Evolutionary conservation across 257 asterid genomes (phyloP).

Genomic region (Asclepias syriaca): DNA sequence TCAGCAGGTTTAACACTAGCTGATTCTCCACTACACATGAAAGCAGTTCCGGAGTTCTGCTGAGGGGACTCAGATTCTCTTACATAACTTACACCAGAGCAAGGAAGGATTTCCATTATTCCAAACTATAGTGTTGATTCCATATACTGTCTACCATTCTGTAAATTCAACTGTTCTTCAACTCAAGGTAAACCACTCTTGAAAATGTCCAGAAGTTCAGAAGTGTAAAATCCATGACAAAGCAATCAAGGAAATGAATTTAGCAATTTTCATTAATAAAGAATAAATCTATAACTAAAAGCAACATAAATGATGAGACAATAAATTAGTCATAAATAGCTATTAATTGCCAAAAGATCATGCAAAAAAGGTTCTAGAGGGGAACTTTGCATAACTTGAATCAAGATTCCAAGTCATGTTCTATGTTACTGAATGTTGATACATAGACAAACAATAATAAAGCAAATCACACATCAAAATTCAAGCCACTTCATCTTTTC

Average conservation of each 20-base stretch:
- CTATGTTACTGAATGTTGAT: not conserved
- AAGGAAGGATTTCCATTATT: conserved; percentile 68
- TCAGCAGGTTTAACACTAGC: conserved; percentile 35
- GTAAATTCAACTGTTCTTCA: conserved; percentile 18
- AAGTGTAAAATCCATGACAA: conserved; percentile 4
- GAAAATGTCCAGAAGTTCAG: conserved; percentile 12
- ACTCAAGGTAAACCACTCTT: conserved; percentile 2
- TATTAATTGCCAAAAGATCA: conserved; percentile 1
- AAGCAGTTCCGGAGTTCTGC: conserved; percentile 42
- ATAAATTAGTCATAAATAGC: conserved; percentile 9
- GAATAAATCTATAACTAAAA: not conserved
- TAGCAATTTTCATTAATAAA: not conserved
- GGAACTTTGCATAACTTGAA: not conserved
- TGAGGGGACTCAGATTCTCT: conserved; percentile 55
- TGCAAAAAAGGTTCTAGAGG: not conserved
- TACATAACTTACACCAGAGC: conserved; percentile 40
- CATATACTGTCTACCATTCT: conserved; percentile 27
- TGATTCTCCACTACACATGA: conserved; percentile 44
- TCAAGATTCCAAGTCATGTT: not conserved
- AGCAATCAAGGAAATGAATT: conserved; percentile 8
- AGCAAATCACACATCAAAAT: not conserved
- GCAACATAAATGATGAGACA: not conserved
- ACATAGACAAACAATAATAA: not conserved
- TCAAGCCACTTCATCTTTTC: not conserved
- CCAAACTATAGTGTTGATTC: conserved; percentile 28